These are phyloP conservation scores for Gracilaria gracilis DNA, from an alignment of 23 red algal species.

Conservation along the genomic window DNA sequence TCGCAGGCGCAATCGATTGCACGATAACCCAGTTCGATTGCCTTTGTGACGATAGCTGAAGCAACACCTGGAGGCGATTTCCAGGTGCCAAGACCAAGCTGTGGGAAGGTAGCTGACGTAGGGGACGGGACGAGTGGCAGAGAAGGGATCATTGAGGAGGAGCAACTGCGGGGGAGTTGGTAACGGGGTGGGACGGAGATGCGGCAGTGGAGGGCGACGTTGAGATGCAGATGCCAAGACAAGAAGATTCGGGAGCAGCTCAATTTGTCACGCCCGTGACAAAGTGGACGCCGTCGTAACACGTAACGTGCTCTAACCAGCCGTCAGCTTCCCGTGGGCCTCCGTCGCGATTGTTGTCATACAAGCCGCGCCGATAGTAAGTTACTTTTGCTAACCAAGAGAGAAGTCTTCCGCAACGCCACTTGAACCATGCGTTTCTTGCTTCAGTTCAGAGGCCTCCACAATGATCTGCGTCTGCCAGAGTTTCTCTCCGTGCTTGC, in stretches of 20 bases:
- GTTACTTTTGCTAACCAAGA: neutral
- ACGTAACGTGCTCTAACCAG: too few species aligned
- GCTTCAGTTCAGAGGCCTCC: conserved; percentile 80
- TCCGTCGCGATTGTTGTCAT: too few species aligned
- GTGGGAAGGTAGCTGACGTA: conserved; percentile 15
- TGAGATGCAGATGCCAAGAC: neutral
- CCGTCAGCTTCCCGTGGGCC: too few species aligned
- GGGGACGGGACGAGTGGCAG: conserved; percentile 26
- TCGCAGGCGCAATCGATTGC: conserved; percentile 85
- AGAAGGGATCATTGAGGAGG: conserved; percentile 15
- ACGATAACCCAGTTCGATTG: conserved; percentile 78
- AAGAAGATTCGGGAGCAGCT: neutral
- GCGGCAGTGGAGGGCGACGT: neutral
- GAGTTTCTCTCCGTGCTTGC: conserved; percentile 79
- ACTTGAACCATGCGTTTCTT: conserved; percentile 71
- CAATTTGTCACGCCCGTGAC: conserved; percentile 12
- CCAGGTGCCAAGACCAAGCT: conserved; percentile 86
- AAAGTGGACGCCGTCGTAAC: neutral
- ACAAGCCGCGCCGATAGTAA: too few species aligned
- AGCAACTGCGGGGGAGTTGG: neutral
- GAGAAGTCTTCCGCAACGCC: neutral
- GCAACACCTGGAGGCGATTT: conserved; percentile 70
- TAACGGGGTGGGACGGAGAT: too few species aligned
- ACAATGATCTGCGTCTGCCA: conserved; percentile 76
- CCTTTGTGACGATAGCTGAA: conserved; percentile 45